Base-by-base conservation (phyloP, 2,329 filamentous ascomycete species). In the Sphaerulina populicola region DNA sequence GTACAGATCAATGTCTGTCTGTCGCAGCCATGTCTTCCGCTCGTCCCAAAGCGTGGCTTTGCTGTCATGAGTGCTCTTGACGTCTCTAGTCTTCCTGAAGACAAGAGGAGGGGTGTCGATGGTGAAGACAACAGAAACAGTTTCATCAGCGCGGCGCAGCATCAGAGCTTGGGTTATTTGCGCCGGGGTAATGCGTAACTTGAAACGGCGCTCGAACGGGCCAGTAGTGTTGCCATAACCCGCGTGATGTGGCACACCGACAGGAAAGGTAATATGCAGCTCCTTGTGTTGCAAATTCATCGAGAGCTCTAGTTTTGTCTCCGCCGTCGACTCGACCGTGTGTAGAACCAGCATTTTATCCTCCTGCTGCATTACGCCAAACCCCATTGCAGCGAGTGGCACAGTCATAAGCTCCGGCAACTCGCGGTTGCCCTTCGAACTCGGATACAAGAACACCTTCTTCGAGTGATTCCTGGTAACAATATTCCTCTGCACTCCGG, bases 331-430 rank as follows among this genome's bases (percentile, higher is more conserved):
- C 11, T 59, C 55, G 6, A 74, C 60, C 1, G 71, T 75, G 47
- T 76, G 76, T 74, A 86, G 78, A 7, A 73, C 66, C 63, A 82
- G 77, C 74, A 89, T 80, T 0, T 72, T 71, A 2, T 68, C 70
- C 4, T 77, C 74, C 1, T 74, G 68, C 1, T 75, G 59, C 68
- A 81, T 74, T 37, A 80, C 71, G 0, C 86, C 85, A 58, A 89
- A 84, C 14, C 80, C 75, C 1, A 89, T 61, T 0, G 68, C 44
- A 3, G 21, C 15, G 11, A 60, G 37, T 12, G 57, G 51, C 2
- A 65, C 15, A 3, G 27, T 52, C 43, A 58, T 58, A n/a, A 54
- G 52, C 27, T 59, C 51, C 2, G 55, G 51, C 14, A 60, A 53
- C 3, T 31, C 36, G 2, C 45, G 47, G 12, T 43, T 44, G 5